Evolutionary conservation across 176 grass and related monocot genomes (phyloP), one percentile per base, ranked within the genome.

Genomic region (Oryza glaberrima): DNA sequence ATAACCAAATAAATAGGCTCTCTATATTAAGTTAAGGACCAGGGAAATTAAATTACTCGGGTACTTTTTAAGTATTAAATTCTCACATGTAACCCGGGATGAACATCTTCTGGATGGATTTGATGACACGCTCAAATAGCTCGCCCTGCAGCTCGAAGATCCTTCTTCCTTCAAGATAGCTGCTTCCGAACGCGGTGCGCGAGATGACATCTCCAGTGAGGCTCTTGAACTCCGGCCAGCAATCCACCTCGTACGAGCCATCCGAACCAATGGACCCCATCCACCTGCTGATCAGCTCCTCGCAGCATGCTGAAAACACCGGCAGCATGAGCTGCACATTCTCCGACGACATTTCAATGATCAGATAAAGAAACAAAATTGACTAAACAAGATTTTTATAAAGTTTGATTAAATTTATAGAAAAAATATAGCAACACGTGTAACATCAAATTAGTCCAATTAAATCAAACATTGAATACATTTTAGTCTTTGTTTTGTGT

Each of bases 151-250:
- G 91, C 64, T 81, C 51, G 54, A 92, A 90, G 77, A 92, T 85
- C 41, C 58, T 85, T 78, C 84, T 80, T 45, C 91, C 91, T 83
- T 92, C 84, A 17, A 87, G 51, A 41, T 73, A 84, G 69, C 51
- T 90, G 70, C 91, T 85, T 51, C 91, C 81, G 70, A 92, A 92
- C 44, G 91, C 87, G 11, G 87, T 84, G 28, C 83, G 79, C 17
- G 91, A 92, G 70, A 92, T 92, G 35, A 87, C 91, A 32, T 92
- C 91, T 83, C 84, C 88, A 3, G 88, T 91, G 11, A 94, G 87
- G 28, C 56, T 94, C 67, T 91, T 83, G 16, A 94, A 34, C 64
- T 94, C 86, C 4, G 79, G 85, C 83, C 86, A 86, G 44, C 88
- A 48, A 73, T 94, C 86, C 44, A 86, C 25, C 73, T 94, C 88